phyloP scores from a whole-genome alignment of 164 flowering plant species.

The Kingdonia uniflora region DNA sequence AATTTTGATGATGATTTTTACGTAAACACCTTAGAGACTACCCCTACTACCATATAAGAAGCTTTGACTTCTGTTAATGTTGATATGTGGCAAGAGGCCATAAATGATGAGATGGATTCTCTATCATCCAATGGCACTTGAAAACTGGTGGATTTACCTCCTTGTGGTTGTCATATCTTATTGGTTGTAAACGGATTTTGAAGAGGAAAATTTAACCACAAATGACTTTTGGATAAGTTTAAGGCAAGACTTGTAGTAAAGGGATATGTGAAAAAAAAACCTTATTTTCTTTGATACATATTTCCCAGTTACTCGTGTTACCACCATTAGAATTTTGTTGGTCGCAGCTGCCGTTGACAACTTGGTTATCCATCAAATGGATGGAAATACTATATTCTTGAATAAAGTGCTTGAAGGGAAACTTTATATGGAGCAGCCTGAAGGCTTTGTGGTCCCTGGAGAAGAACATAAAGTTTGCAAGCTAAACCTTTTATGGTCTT shows the following conservation, averaged over 20 bases:
- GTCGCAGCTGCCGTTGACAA: background rate
- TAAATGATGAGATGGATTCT: too few relatives aligned
- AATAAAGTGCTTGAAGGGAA: background rate
- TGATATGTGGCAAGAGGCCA: background rate
- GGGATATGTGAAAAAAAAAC: too few relatives aligned
- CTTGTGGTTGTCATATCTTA: background rate
- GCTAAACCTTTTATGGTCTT: background rate
- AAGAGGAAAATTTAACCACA: background rate
- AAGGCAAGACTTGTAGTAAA: too few relatives aligned
- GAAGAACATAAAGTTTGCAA: too few relatives aligned
- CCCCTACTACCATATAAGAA: too few relatives aligned
- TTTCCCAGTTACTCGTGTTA: too few relatives aligned
- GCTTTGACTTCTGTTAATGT: background rate
- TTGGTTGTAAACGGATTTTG: conserved; percentile 1
- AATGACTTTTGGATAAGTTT: background rate
- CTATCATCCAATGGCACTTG: too few relatives aligned
- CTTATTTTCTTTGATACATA: too few relatives aligned
- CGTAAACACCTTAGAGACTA: background rate
- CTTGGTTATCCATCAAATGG: too few relatives aligned
- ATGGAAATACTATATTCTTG: background rate
- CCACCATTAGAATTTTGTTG: background rate
- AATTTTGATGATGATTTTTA: background rate
- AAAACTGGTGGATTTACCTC: too few relatives aligned
- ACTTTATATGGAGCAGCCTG: too few relatives aligned
- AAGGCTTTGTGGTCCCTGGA: too few relatives aligned